Evolutionary conservation across 2,329 filamentous ascomycete genomes (phyloP).

Genomic region (Fusarium sp.): DNA sequence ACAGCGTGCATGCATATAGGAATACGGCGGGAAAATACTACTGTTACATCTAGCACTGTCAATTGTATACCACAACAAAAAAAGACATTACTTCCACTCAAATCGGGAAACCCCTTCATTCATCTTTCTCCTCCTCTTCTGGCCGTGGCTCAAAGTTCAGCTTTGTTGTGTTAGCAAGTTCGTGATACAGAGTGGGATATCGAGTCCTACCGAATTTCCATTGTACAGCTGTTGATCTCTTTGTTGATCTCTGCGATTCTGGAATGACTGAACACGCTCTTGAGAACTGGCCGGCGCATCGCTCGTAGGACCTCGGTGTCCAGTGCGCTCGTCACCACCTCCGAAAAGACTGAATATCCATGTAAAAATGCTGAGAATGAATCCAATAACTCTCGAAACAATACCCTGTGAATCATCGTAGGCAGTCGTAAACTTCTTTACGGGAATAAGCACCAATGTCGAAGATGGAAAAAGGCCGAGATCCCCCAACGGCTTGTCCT

Average conservation of each 20-base stretch:
- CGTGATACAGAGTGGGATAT: not conserved
- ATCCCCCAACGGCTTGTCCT: slow-evolving; percentile 71
- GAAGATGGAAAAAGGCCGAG: slow-evolving; percentile 81
- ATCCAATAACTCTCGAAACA: slow-evolving; percentile 44
- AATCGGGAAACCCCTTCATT: slow-evolving; percentile 18
- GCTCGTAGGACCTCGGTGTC: not conserved
- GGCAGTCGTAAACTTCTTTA: slow-evolving; percentile 58
- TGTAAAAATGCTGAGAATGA: slow-evolving; percentile 47
- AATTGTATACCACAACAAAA: slow-evolving; percentile 44
- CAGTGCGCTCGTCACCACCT: slow-evolving; percentile 26
- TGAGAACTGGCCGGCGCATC: slow-evolving; percentile 28
- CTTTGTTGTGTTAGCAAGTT: slow-evolving; percentile 53
- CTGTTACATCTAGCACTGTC: slow-evolving; percentile 38
- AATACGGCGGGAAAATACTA: slow-evolving; percentile 28
- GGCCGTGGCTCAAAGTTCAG: slow-evolving; percentile 74
- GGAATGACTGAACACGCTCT: slow-evolving; percentile 42
- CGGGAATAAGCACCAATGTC: slow-evolving; percentile 82
- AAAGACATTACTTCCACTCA: slow-evolving; percentile 42
- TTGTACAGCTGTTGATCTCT: slow-evolving; percentile 83
- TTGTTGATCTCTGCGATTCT: slow-evolving; percentile 62
- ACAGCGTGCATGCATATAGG: slow-evolving; percentile 37
- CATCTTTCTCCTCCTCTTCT: slow-evolving; percentile 62
- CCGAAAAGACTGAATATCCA: slow-evolving; percentile 50
- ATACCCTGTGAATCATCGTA: slow-evolving; percentile 49
- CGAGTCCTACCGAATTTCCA: slow-evolving; percentile 79